These are phyloP conservation scores for Colletotrichum liriopes DNA, from an alignment of 2,329 filamentous ascomycete genomes.

Conservation along the genomic window DNA sequence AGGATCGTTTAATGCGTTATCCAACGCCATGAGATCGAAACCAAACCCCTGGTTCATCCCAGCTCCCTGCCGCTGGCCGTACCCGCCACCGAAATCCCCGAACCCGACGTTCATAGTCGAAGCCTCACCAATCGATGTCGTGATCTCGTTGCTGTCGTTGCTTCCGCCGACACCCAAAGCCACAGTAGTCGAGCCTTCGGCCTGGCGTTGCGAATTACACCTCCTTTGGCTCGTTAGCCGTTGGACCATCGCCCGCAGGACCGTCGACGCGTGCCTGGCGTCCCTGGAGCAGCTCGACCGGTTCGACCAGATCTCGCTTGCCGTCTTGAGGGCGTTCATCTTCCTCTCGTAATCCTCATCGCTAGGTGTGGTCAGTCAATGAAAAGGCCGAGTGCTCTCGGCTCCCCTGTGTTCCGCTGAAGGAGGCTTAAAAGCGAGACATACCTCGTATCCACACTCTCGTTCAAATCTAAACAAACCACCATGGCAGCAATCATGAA, in stretches of 20 bases:
- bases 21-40: constrained; percentile 54
- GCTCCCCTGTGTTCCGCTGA: not conserved
- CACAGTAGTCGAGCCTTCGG: not conserved
- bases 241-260: constrained; percentile 59
- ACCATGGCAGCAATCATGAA: constrained; percentile 74
- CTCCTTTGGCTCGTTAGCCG: constrained; percentile 30
- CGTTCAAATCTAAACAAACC: constrained; percentile 66
- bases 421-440: constrained; percentile 14
- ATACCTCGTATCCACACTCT: constrained; percentile 57
- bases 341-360: constrained; percentile 53
- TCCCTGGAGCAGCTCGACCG: constrained; percentile 57
- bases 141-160: constrained; percentile 45
- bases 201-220: not conserved
- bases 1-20: constrained; percentile 54
- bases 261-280: constrained; percentile 59
- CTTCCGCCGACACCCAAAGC: constrained; percentile 43
- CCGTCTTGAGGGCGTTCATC: constrained; percentile 55
- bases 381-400: not conserved
- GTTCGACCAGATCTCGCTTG: constrained; percentile 61
- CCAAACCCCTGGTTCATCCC: constrained; percentile 48
- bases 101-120: not conserved
- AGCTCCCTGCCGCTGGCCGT: not conserved
- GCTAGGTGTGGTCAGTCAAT: constrained; percentile 44
- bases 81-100: not conserved
- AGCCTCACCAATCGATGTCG: constrained; percentile 27